These are phyloP conservation scores for Phaseolus lunatus DNA, from an alignment of 306 rosid genomes.

Conservation along the genomic window DNA sequence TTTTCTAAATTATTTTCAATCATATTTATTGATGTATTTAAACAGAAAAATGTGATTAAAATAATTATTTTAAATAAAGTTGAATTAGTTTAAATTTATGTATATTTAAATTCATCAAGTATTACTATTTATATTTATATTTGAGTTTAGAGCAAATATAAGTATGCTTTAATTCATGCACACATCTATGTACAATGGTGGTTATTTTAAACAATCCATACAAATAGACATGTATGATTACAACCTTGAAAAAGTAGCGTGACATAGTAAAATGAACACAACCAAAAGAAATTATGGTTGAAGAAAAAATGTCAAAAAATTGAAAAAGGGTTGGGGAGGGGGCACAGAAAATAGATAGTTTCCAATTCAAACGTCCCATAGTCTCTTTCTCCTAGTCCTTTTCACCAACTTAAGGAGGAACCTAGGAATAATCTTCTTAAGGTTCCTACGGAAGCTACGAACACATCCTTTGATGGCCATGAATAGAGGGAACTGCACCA, in stretches of 20 bases:
- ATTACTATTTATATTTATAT: no score
- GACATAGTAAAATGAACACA: neutral
- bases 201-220: neutral
- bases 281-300: neutral
- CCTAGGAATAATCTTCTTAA: constrained; percentile 47
- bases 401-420: constrained; percentile 37
- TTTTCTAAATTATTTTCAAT: no score
- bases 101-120: no score
- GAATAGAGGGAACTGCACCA: constrained; percentile 47
- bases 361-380: constrained; percentile 13
- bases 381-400: neutral
- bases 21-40: no score
- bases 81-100: no score
- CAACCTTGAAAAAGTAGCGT: constrained; percentile 1
- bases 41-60: no score
- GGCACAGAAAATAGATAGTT: neutral
- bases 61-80: no score
- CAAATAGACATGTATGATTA: neutral
- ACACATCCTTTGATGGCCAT: constrained; percentile 40
- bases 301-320: neutral
- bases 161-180: neutral
- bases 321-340: no score
- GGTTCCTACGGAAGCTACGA: neutral
- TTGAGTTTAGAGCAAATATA: no score
- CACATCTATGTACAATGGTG: neutral